Conservation (phyloP, 1,284 basidiomycete species). For the Cutaneotrichosporon daszewskae region DNA sequence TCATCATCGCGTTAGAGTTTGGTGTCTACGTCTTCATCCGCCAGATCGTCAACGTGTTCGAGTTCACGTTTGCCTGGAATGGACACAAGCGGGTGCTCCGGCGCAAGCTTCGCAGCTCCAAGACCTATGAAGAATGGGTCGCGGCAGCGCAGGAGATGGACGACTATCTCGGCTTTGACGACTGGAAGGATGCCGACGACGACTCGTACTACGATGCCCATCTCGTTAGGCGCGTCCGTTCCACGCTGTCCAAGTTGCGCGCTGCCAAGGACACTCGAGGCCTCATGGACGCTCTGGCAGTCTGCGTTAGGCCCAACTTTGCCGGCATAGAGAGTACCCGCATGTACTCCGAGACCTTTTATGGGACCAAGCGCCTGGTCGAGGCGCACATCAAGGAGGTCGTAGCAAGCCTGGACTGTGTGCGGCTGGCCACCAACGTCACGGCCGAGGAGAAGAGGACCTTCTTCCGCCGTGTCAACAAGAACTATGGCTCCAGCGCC, state of each 20-base stretch:
- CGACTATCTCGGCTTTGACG: slow-evolving; percentile 70
- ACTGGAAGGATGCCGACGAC: slow-evolving; percentile 79
- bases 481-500: slow-evolving; percentile 82
- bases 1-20: slow-evolving; percentile 82
- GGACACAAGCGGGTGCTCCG: slow-evolving; percentile 75
- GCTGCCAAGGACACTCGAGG: slow-evolving; percentile 65
- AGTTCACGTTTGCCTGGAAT: slow-evolving; percentile 84
- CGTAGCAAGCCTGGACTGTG: slow-evolving; percentile 63
- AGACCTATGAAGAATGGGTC: slow-evolving; percentile 74
- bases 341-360: slow-evolving; percentile 80
- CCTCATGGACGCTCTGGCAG: slow-evolving; percentile 82
- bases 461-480: slow-evolving; percentile 85
- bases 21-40: slow-evolving; percentile 77
- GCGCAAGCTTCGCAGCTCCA: slow-evolving; percentile 65
- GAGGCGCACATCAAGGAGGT: slow-evolving; percentile 85
- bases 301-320: slow-evolving; percentile 89
- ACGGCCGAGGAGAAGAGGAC: slow-evolving; percentile 81
- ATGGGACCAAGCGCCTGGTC: slow-evolving; percentile 78
- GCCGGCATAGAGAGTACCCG: slow-evolving; percentile 87
- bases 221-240: slow-evolving; percentile 33
- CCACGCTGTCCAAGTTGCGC: slow-evolving; percentile 35
- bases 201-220: slow-evolving; percentile 84
- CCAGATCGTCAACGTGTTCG: slow-evolving; percentile 88
- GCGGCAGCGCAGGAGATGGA: slow-evolving; percentile 73
- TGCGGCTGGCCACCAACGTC: slow-evolving; percentile 66